These are phyloP conservation scores for Daldinia caldariorum DNA, from an alignment of 495 filamentous ascomycete species.

Conservation along the genomic window DNA sequence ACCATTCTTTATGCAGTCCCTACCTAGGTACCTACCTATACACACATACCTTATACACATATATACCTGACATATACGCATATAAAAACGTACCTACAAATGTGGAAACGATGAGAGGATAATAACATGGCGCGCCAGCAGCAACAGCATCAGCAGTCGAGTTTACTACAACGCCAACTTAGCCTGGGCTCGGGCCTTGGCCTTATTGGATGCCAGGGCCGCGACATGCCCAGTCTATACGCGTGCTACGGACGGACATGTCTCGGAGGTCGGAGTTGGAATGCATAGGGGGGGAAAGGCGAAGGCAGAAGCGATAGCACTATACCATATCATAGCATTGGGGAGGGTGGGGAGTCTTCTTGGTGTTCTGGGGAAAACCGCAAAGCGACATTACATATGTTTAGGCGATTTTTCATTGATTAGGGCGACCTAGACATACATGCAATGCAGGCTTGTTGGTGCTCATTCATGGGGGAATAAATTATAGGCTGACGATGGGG, in stretches of 20 bases:
- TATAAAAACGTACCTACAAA: no score
- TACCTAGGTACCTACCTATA: no score
- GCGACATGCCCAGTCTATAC: slow-evolving; percentile 1
- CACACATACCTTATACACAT: no score
- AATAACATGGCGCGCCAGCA: slow-evolving; percentile 5
- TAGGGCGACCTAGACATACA: background rate
- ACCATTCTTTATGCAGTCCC: no score
- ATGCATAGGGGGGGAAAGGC: background rate
- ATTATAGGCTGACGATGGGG: background rate
- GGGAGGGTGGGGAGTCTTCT: background rate
- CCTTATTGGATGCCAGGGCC: background rate
- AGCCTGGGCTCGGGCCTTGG: background rate
- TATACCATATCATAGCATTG: background rate
- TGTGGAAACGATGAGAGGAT: background rate
- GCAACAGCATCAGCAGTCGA: slow-evolving; percentile 1
- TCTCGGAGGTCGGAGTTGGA: background rate
- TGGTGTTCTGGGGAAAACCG: background rate
- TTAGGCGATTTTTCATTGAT: background rate
- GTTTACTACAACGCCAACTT: background rate
- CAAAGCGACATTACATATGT: slow-evolving; percentile 1
- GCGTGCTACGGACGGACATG: background rate
- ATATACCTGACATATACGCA: no score
- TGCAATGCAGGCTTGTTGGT: background rate
- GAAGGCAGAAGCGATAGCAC: background rate
- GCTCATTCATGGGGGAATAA: background rate